Percentiles rank a stretch among this genome's conserved stretches.
Conservation (phyloP, 176 grass and related monocot species). For the Bolboschoenus planiculmis region DNA sequence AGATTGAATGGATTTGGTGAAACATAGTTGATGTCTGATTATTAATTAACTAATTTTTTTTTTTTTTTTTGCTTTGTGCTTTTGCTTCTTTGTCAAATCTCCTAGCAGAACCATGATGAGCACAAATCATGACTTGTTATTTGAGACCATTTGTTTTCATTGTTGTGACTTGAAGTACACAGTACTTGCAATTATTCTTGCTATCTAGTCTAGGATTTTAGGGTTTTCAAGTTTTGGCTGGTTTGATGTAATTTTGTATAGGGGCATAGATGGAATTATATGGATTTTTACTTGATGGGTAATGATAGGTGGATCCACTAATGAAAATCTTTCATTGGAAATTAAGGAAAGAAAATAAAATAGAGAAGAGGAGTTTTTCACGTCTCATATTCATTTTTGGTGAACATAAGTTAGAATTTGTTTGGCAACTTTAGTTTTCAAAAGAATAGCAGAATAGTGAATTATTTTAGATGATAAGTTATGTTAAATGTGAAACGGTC, state of each 20-base stretch:
- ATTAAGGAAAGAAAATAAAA: background rate
- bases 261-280: background rate
- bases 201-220: background rate
- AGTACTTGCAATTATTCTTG: background rate
- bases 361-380: background rate
- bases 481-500: too few relatives aligned
- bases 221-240: background rate
- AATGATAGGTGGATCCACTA: background rate
- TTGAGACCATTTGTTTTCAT: background rate
- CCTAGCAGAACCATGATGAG: background rate
- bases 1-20: conserved; percentile 6
- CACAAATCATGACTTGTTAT: background rate
- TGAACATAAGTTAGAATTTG: too few relatives aligned
- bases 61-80: background rate
- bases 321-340: background rate
- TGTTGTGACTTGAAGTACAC: background rate
- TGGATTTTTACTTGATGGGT: background rate
- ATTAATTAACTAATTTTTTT: too few relatives aligned
- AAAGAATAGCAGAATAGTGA: too few relatives aligned
- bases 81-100: conserved; percentile 8
- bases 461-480: too few relatives aligned
- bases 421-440: too few relatives aligned
- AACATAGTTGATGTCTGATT: conserved; percentile 6
- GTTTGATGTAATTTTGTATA: background rate
- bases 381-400: background rate